Base-by-base conservation (phyloP, 2,329 filamentous ascomycete species). In the Cladosporium sp. region DNA sequence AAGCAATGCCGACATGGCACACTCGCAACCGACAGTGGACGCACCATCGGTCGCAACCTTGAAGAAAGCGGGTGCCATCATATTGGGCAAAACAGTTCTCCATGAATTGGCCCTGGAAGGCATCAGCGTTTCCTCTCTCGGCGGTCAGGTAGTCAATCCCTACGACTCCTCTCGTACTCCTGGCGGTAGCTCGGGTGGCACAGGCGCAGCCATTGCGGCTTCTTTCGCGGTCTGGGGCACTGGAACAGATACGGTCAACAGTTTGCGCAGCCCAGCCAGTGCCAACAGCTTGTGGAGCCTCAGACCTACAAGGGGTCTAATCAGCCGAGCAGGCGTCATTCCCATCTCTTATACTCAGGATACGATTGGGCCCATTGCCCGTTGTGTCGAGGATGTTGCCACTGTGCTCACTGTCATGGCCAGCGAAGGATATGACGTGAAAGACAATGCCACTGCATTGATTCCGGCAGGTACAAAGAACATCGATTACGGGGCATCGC, bases 41-140 rank as follows among this genome's bases (percentile, higher is more conserved):
- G 64, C 64, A 13, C 58, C 61, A 8, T 53, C 55, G 7, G 62
- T 66, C 7, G 50, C 50, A 34, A 59, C 61, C 2, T 55, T 68
- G 36, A 62, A 61, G 49, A 56, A 65, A 18, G 64, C 65, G 9
- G 65, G 64, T 19, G 64, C 65, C 15, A 60, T 68, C 27, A 58
- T 68, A 24, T 52, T 68, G 1, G 65, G 63, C 13, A 65, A 67
- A 39, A 56, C 62, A 4, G 67, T 65, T 41, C 64, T 85, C 18
- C 82, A 85, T 57, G 82, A 85, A 62, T 70, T 86, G 44, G 82
- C 83, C 0, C 68, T 85, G 0, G 82, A 86, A 59, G 83, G 83
- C 0, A 69, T 85, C 34, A 78, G 76, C 1, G 80, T 83, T 1
- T 85, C 81, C 0, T 84, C 80, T 0, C 62, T 83, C 0, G 82